Percentiles rank a stretch among this genome's conserved stretches.
Evolutionary conservation across 352 stramenopile species (phyloP).

Genomic region (Phytopythium ostracodes): DNA sequence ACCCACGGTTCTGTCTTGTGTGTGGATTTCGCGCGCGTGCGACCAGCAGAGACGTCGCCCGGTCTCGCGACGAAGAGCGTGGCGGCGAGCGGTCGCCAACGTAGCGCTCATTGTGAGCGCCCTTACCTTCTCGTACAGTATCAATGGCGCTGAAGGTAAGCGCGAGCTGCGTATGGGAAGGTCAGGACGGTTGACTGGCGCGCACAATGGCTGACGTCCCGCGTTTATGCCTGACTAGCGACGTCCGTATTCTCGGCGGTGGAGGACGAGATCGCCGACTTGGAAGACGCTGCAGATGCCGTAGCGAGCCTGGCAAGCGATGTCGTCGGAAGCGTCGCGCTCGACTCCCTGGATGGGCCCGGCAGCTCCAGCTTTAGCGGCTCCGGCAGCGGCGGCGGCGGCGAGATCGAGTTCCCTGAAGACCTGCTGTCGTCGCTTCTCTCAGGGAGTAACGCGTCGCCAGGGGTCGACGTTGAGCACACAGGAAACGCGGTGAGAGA

Average conservation of each 20-base stretch:
- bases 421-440: not conserved
- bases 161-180: too few relatives aligned
- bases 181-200: not conserved
- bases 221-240: not conserved
- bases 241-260: not conserved
- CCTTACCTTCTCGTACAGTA: not conserved
- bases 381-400: conserved; percentile 4
- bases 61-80: conserved; percentile 1
- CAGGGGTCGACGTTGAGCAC: too few relatives aligned
- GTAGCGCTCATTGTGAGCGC: not conserved
- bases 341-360: conserved; percentile 1
- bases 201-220: not conserved
- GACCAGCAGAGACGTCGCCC: not conserved
- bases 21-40: not conserved
- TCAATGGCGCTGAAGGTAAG: not conserved
- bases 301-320: conserved; percentile 5
- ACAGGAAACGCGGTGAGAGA: not conserved
- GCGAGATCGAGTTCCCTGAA: conserved; percentile 3
- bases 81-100: not conserved
- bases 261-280: conserved; percentile 5
- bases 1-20: not conserved
- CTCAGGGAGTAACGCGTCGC: not conserved
- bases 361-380: not conserved
- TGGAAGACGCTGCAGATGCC: conserved; percentile 1
- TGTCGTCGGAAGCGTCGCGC: conserved; percentile 1